Evolutionary conservation across 2,329 filamentous ascomycete species (phyloP).

Genomic region (Leptographium lundbergii): DNA sequence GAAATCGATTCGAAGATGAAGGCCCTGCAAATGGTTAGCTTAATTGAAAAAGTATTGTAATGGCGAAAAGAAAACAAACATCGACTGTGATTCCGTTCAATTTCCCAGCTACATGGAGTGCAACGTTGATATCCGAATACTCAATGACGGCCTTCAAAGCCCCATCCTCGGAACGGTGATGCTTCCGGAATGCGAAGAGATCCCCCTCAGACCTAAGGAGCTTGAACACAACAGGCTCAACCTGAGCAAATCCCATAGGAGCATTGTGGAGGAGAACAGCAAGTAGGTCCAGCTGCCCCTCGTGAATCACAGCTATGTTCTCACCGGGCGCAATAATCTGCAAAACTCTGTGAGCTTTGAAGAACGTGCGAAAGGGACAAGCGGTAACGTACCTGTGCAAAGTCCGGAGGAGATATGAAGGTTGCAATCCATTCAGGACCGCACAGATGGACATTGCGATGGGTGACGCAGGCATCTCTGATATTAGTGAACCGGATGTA

Average conservation of each 20-base stretch:
- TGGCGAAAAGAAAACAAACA: constrained; percentile 17
- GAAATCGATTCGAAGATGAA: constrained; percentile 8
- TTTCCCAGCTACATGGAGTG: constrained; percentile 25
- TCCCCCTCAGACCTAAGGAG: constrained; percentile 35
- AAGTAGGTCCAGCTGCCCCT: constrained; percentile 43
- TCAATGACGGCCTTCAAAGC: constrained; percentile 37
- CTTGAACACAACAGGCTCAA: constrained; percentile 26
- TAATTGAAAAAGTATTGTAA: not conserved
- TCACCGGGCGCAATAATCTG: constrained; percentile 19
- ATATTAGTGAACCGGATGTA: constrained; percentile 48
- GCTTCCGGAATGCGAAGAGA: constrained; percentile 37
- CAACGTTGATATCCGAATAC: constrained; percentile 36
- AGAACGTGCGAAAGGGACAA: not conserved
- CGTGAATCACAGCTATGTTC: constrained; percentile 27
- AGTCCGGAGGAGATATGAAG: constrained; percentile 31
- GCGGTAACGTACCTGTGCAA: constrained; percentile 22
- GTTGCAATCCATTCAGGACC: constrained; percentile 33
- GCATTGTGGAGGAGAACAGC: constrained; percentile 19
- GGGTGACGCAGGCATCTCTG: constrained; percentile 41
- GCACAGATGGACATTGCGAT: constrained; percentile 30
- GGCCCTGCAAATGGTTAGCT: constrained; percentile 5
- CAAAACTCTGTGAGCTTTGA: not conserved
- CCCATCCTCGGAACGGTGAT: constrained; percentile 26
- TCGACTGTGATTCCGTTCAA: constrained; percentile 25
- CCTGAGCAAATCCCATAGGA: constrained; percentile 6